A percentile compares a stretch with the other conserved stretches of the same genome.
These are phyloP conservation scores for Singerocomus inundabilis DNA, from an alignment of 1,284 basidiomycete genomes.

Conservation along the genomic window DNA sequence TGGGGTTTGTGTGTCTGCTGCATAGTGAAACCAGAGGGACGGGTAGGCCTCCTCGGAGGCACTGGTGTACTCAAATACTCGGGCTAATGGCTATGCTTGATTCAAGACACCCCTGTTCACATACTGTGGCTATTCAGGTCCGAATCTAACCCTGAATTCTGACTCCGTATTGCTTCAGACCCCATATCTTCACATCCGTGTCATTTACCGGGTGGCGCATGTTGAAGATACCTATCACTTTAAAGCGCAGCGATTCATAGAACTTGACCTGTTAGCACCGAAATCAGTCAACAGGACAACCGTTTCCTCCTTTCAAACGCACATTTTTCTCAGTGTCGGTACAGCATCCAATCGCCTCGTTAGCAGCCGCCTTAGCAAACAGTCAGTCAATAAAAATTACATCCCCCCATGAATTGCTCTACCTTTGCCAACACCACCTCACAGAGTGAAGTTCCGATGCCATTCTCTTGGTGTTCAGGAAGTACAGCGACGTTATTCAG, in stretches of 20 bases:
- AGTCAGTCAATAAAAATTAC: background rate
- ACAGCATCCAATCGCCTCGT: conserved; percentile 3
- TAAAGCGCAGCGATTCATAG: conserved; percentile 2
- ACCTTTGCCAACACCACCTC: conserved; percentile 4
- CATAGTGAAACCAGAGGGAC: background rate
- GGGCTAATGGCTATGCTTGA: background rate
- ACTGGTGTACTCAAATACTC: background rate
- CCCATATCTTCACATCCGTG: background rate
- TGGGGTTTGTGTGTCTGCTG: background rate
- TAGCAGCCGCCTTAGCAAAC: background rate
- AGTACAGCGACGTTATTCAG: conserved; percentile 4
- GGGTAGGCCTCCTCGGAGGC: background rate
- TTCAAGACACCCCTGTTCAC: background rate
- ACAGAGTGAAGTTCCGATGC: conserved; percentile 1
- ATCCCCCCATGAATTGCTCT: background rate
- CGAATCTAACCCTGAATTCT: background rate
- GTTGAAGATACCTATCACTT: background rate
- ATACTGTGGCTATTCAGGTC: background rate
- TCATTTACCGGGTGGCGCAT: background rate
- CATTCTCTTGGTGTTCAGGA: conserved; percentile 3
- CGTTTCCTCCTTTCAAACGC: background rate
- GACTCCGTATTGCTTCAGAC: conserved; percentile 1
- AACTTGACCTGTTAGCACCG: conserved; percentile 1
- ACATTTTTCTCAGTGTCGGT: conserved; percentile 8
- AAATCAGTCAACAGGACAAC: background rate